Percentiles rank a stretch among this genome's conserved stretches.
Conservation (phyloP, 169 alveolate genomes). For the Cryptosporidium xiaoi region DNA sequence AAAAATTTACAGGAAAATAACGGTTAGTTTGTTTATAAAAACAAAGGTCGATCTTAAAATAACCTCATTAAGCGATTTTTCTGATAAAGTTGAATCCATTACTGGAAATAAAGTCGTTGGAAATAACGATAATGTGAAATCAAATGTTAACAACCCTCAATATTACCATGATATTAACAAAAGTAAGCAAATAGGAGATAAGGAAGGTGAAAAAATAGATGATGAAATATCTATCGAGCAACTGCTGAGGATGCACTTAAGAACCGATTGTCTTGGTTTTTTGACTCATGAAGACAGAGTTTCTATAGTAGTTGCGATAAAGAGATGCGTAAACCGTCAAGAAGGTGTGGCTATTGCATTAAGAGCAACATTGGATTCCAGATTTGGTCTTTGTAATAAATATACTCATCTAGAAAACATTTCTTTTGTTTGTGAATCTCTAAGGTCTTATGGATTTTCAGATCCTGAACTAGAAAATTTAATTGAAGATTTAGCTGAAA, state of each 20-base stretch:
- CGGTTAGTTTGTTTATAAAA: constrained; percentile 1
- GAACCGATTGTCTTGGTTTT: constrained; percentile 67
- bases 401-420: constrained; percentile 27
- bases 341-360: constrained; percentile 70
- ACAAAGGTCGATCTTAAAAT: constrained; percentile 10
- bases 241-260: constrained; percentile 53
- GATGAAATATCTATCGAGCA: constrained; percentile 69
- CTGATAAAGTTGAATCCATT: constrained; percentile 7
- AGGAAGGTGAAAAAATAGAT: constrained; percentile 49
- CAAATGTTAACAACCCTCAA: not conserved
- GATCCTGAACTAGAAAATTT: constrained; percentile 45
- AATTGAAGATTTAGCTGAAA: constrained; percentile 53
- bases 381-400: constrained; percentile 64
- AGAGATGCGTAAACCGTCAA: constrained; percentile 57
- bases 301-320: constrained; percentile 63
- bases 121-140: constrained; percentile 6
- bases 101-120: not conserved
- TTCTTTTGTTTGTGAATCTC: constrained; percentile 22
- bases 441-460: constrained; percentile 62
- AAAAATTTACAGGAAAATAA: constrained; percentile 13
- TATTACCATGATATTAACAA: constrained; percentile 61
- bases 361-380: constrained; percentile 65
- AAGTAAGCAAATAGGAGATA: constrained; percentile 44
- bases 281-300: constrained; percentile 66
- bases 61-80: constrained; percentile 34